Evolutionary conservation across 768 basidiomycete genomes (phyloP), one percentile per base, ranked within the genome.

Genomic region (Agaricus blazei): DNA sequence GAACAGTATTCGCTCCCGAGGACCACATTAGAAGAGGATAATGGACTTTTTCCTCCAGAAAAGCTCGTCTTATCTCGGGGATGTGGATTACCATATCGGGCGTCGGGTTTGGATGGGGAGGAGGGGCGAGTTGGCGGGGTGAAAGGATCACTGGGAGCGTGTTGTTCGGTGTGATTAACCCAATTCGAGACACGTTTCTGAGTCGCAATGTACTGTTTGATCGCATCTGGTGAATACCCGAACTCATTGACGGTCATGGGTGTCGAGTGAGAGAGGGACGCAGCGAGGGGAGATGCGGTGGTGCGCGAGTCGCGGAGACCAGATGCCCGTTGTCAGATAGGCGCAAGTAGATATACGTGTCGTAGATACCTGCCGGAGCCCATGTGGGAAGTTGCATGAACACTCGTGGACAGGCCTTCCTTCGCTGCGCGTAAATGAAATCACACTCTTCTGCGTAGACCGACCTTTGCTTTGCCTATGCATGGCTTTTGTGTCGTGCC

Each of bases 171-270:
- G 19, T 51, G 46, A 24, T 59, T 54, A 19, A 56, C 58, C 58
- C 58, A 59, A 23, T 51, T 31, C 19, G 58, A 50, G 34, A 59
- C 56, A 11, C 58, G 48, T 24, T 52, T 27, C 29, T 56, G 58
- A n/a, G 58, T 56, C 3, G 58, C 58, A 3, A 59, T 19, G 43
- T 59, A 59, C 14, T 50, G 54, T 38, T 59, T 54, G 27, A 51
- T 52, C 19, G 54, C 58, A 23, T 59, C 54, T 15, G 58, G 50
- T 9, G 58, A 59, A 44, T 59, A 59, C 29, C 56, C 54, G 46
- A 56, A 59, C 37, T 59, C 58, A 38, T 19, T 19, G 19, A 19
- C 19, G 19, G 58, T 59, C 58, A 59, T 59, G 41, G 27, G 9
- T 24, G 26, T 34, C 9, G 52, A n/a, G 26, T 15, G 23, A 9